Base-by-base conservation (phyloP, 2,329 filamentous ascomycete genomes). In the Arthrobotrys megalospora region DNA sequence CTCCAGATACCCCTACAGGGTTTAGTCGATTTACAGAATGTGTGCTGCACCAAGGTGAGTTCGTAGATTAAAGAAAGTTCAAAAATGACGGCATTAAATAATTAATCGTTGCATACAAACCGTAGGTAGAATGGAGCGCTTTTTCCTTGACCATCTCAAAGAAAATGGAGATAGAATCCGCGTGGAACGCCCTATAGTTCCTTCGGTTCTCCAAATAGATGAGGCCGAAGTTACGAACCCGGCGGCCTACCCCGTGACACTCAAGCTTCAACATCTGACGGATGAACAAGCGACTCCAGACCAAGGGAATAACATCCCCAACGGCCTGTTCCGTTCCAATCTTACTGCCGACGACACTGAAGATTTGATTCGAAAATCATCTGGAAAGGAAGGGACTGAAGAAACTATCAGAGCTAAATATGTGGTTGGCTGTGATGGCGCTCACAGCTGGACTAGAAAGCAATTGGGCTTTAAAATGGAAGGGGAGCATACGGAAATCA, bases 371-470 rank as follows among this genome's bases (percentile, higher is more conserved):
- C 47, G 48, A 53, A 70, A 60, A 8, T 47, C 72, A 3, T 64
- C 58, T 3, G 82, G 82, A 43, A 85, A 83, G 71, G 86, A 82
- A 12, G 82, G 84, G 81, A 78, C 80, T 81, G 82, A 83, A 60
- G 87, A 88, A 80, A 82, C 83, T 0, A 84, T 91, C 1, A 86
- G 85, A 45, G 86, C 88, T 5, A 90, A 90, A 81, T 93, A 91
- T 79, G 85, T 93, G 34, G 86, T 93, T 3, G 91, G 91, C 0
- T 90, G 89, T 52, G 91, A 92, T 79, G 91, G 91, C 0, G 91
- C 91, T 0, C 90, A 91, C 81, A 90, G 87, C 70, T 92, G 90
- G 89, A 89, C 88, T 0, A 85, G 91, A 45, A 86, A 86, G 67
- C 86, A 89, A 68, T 84, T 92, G 0, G 88, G 88, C 0, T 87